Percentiles rank a stretch among this genome's conserved stretches.
Evolutionary conservation across 2,329 filamentous ascomycete genomes (phyloP).

Genomic region (Huntiella abstrusa): DNA sequence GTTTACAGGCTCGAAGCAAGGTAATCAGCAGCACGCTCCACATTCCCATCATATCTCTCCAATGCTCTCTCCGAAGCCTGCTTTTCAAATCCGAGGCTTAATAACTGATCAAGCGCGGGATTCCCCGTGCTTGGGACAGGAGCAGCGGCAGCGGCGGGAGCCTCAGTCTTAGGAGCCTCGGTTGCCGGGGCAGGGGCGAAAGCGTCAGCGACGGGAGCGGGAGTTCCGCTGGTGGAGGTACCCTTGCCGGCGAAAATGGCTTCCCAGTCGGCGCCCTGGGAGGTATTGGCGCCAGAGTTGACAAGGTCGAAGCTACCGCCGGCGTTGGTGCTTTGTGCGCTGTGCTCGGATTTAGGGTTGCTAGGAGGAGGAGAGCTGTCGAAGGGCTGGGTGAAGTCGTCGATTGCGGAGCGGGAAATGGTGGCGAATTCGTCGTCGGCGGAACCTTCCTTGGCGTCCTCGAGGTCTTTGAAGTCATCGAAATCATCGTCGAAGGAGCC

Average conservation of each 20-base stretch:
- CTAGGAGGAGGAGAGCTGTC: slow-evolving; percentile 46
- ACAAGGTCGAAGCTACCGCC: slow-evolving; percentile 43
- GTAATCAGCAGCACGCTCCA: slow-evolving; percentile 52
- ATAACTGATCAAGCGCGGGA: slow-evolving; percentile 74
- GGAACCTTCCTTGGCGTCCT: slow-evolving; percentile 66
- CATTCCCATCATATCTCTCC: slow-evolving; percentile 90
- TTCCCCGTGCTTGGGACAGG: slow-evolving; percentile 60
- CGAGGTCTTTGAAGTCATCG: slow-evolving; percentile 63
- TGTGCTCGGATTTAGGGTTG: slow-evolving; percentile 32
- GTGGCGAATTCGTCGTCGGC: slow-evolving; percentile 65
- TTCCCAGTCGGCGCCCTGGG: slow-evolving; percentile 67
- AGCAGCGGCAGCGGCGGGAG: slow-evolving; percentile 21
- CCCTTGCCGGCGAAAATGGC: slow-evolving; percentile 49
- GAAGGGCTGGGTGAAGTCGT: slow-evolving; percentile 68
- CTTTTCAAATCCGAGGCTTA: slow-evolving; percentile 71
- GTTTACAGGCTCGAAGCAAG: slow-evolving; percentile 2
- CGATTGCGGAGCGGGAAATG: slow-evolving; percentile 49
- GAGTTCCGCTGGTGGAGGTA: slow-evolving; percentile 14
- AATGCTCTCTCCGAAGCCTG: slow-evolving; percentile 57
- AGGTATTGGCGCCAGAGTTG: slow-evolving; percentile 20
- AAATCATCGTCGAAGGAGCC: slow-evolving; percentile 57
- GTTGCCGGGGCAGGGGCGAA: slow-evolving; percentile 2
- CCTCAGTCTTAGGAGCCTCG: slow-evolving; percentile 13
- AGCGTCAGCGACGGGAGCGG: slow-evolving; percentile 13
- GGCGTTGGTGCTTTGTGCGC: slow-evolving; percentile 14